Evolutionary conservation across 345 rosid species (phyloP).

Genomic region (Mercurialis annua): DNA sequence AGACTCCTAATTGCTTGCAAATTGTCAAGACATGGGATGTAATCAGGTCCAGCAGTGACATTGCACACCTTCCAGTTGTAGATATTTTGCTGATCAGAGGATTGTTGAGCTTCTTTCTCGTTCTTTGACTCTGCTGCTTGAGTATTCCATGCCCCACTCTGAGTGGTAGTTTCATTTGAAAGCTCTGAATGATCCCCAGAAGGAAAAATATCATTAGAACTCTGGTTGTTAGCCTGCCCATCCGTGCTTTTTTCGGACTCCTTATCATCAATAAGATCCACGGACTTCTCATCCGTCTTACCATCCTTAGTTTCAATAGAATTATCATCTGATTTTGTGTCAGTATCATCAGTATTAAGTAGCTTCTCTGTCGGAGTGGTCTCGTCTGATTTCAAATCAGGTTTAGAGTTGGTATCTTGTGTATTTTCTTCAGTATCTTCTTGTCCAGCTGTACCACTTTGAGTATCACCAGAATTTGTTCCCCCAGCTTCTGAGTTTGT

Average conservation of each 20-base stretch:
- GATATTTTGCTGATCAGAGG: conserved; percentile 39
- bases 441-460: conserved; percentile 35
- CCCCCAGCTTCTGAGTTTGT: conserved; percentile 29
- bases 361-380: conserved; percentile 27
- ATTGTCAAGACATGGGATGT: conserved; percentile 96
- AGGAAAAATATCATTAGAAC: conserved; percentile 55
- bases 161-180: conserved; percentile 61
- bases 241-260: conserved; percentile 46
- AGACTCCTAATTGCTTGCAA: conserved; percentile 73
- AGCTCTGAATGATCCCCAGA: conserved; percentile 84
- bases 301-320: conserved; percentile 30
- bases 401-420: conserved; percentile 24
- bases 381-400: not conserved
- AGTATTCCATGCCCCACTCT: conserved; percentile 77
- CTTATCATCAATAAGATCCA: conserved; percentile 34
- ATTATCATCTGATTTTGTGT: conserved; percentile 33
- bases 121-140: conserved; percentile 86
- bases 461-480: conserved; percentile 35
- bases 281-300: conserved; percentile 45
- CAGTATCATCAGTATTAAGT: conserved; percentile 35
- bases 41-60: conserved; percentile 85
- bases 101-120: conserved; percentile 68
- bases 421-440: conserved; percentile 44
- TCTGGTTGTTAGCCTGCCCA: conserved; percentile 42
- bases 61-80: conserved; percentile 85